Conservation (phyloP, 257 asterid genomes). For the Nicotiana otophora region DNA sequence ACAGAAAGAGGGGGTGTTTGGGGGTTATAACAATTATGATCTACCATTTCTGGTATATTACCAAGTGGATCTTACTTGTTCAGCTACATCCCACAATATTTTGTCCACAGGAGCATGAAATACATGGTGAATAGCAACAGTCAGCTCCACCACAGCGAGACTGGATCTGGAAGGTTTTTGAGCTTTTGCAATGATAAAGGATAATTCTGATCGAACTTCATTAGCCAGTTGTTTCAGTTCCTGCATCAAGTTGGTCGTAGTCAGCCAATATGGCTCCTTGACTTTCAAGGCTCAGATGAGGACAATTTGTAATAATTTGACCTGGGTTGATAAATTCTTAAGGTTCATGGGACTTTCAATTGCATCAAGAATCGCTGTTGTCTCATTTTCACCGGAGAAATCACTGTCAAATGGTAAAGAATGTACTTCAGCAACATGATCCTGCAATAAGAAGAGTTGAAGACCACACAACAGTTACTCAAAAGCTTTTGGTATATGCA, state of each 20-base stretch:
- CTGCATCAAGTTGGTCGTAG: constrained; percentile 35
- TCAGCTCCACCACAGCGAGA: constrained; percentile 61
- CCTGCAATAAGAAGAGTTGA: constrained; percentile 38
- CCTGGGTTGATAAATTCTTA: constrained; percentile 70
- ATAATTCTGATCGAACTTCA: constrained; percentile 71
- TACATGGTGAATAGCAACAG: constrained; percentile 84
- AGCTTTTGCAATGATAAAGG: constrained; percentile 33
- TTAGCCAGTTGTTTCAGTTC: constrained; percentile 75
- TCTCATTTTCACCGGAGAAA: constrained; percentile 33
- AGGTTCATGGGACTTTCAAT: constrained; percentile 66
- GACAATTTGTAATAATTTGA: constrained; percentile 15
- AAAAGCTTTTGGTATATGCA: not conserved
- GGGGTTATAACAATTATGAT: not conserved
- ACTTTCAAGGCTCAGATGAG: constrained; percentile 9
- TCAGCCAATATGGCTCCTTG: constrained; percentile 6
- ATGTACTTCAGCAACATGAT: constrained; percentile 23
- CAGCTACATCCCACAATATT: constrained; percentile 89
- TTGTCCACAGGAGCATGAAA: constrained; percentile 76
- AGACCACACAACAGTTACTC: constrained; percentile 1
- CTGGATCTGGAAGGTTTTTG: constrained; percentile 45
- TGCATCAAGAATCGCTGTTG: constrained; percentile 73
- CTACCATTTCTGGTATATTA: constrained; percentile 1
- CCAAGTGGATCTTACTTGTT: constrained; percentile 53
- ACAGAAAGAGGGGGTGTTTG: not conserved
- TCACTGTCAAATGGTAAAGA: constrained; percentile 36